phyloP scores from a whole-genome alignment of 495 filamentous ascomycete species.

The Penicillium simplicissimum region DNA sequence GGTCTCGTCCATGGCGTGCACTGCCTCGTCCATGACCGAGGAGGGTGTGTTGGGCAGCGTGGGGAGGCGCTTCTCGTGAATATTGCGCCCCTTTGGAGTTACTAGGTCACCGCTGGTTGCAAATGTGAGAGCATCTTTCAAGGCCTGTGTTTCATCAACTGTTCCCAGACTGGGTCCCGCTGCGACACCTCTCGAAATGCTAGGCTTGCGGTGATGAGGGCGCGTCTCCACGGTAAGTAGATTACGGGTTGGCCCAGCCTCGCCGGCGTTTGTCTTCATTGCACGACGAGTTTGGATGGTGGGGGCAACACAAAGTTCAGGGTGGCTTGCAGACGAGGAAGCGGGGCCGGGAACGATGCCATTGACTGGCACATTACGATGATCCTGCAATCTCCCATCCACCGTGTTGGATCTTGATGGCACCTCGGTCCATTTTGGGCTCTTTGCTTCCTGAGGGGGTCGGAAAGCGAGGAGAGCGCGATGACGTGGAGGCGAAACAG shows the following conservation, averaged over 20 bases:
- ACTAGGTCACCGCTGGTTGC: conserved; percentile 21
- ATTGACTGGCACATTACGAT: conserved; percentile 24
- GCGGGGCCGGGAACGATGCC: conserved; percentile 14
- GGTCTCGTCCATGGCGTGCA: conserved; percentile 42
- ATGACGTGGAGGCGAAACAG: conserved; percentile 44
- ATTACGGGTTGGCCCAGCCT: conserved; percentile 18
- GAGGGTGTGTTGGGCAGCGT: conserved; percentile 50
- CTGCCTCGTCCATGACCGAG: conserved; percentile 50
- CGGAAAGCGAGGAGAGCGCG: conserved; percentile 41
- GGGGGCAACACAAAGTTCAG: conserved; percentile 13
- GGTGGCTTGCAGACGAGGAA: conserved; percentile 7
- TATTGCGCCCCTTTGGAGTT: conserved; percentile 34
- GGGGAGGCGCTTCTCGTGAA: conserved; percentile 46
- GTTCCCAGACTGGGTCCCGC: conserved; percentile 8
- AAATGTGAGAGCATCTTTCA: conserved; percentile 11
- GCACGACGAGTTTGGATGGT: conserved; percentile 42
- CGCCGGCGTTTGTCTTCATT: conserved; percentile 26
- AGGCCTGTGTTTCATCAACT: conserved; percentile 15
- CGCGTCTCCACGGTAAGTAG: conserved; percentile 35
- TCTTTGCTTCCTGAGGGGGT: conserved; percentile 20
- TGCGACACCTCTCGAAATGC: conserved; percentile 6
- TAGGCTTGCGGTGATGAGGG: conserved; percentile 14
- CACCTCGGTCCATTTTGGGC: conserved; percentile 11
- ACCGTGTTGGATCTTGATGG: conserved; percentile 8
- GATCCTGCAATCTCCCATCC: background rate